Percentiles rank a stretch among this genome's conserved stretches.
phyloP scores from a whole-genome alignment of 768 basidiomycete genomes.

The Cystofilobasidium capitatum region DNA sequence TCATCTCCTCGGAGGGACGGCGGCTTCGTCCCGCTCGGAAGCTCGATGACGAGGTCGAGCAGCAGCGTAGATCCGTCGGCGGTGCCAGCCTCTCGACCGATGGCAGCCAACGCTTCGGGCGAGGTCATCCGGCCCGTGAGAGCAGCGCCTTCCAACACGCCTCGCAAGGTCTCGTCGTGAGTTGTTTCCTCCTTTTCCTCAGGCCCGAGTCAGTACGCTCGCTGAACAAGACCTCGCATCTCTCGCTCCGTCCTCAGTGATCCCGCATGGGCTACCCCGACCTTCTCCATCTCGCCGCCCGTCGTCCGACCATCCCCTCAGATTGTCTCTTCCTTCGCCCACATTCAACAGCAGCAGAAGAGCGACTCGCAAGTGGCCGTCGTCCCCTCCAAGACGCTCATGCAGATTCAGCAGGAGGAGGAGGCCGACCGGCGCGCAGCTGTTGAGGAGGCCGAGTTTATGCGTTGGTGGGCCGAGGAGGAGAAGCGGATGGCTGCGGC shows the following conservation, averaged over 20 bases:
- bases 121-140: conserved; percentile 21
- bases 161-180: conserved; percentile 27
- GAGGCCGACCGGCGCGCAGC: conserved; percentile 44
- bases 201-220: conserved; percentile 15
- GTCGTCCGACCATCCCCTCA: conserved; percentile 42
- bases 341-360: conserved; percentile 72
- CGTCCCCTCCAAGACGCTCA: conserved; percentile 54
- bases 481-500: conserved; percentile 31
- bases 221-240: conserved; percentile 6
- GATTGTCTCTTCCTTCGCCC: conserved; percentile 33
- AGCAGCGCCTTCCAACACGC: conserved; percentile 26
- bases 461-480: conserved; percentile 82
- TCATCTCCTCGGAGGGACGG: not conserved
- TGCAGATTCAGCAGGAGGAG: conserved; percentile 82
- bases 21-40: not conserved
- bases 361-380: conserved; percentile 42
- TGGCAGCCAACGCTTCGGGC: conserved; percentile 14
- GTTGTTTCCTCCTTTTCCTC: conserved; percentile 28
- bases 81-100: not conserved
- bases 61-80: conserved; percentile 20
- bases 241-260: conserved; percentile 25
- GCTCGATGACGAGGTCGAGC: conserved; percentile 28
- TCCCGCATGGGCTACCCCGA: conserved; percentile 51
- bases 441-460: conserved; percentile 61
- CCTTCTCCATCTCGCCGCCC: conserved; percentile 30